A percentile compares a stretch with the other conserved stretches of the same genome.
These are phyloP conservation scores for Tirmania nivea DNA, from an alignment of 495 filamentous ascomycete genomes.

Conservation along the genomic window DNA sequence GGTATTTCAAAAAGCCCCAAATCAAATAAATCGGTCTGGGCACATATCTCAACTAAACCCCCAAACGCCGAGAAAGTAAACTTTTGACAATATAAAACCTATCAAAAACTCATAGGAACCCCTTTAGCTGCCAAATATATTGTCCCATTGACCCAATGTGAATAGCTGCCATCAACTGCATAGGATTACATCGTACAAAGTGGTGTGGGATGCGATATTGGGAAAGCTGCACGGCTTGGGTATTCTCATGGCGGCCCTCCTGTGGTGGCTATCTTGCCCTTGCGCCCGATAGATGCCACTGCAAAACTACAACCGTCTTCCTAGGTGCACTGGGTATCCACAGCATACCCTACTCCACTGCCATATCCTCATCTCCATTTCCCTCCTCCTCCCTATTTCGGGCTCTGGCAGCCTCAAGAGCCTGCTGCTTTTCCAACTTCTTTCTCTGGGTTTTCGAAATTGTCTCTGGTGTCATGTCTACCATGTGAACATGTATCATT, in stretches of 20 bases:
- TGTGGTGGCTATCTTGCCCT: neutral
- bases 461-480: too few species aligned
- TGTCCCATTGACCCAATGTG: too few species aligned
- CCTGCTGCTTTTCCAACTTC: neutral
- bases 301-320: neutral
- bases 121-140: too few species aligned
- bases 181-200: too few species aligned
- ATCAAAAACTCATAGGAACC: too few species aligned
- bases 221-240: neutral
- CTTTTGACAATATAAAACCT: too few species aligned
- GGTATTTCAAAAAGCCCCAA: too few species aligned
- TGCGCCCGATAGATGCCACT: neutral
- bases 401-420: neutral
- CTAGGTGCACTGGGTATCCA: conserved; percentile 1
- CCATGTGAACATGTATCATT: too few species aligned
- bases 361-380: conserved; percentile 2
- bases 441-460: neutral
- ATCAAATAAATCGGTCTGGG: too few species aligned
- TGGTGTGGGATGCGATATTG: neutral
- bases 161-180: too few species aligned
- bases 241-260: neutral
- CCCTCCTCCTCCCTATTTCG: conserved; percentile 2
- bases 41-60: too few species aligned
- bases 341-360: neutral
- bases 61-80: too few species aligned